These are phyloP conservation scores for Sclerotinia minor DNA, from an alignment of 2,329 filamentous ascomycete genomes.

Conservation along the genomic window DNA sequence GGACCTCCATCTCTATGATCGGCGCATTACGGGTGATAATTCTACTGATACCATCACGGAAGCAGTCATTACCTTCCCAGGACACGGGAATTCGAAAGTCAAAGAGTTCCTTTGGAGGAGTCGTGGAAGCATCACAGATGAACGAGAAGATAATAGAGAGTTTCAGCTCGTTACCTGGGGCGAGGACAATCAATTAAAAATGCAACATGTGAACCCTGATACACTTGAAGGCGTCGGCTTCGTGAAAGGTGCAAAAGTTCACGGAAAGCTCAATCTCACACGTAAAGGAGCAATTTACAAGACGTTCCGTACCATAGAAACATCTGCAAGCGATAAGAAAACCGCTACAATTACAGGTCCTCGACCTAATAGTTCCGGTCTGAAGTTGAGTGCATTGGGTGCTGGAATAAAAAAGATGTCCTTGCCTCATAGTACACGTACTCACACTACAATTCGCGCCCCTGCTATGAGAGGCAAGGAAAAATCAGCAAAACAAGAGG, in stretches of 20 bases:
- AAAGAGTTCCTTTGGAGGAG: conserved; percentile 92
- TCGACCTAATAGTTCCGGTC: conserved; percentile 49
- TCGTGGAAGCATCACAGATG: conserved; percentile 64
- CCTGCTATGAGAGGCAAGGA: conserved; percentile 41
- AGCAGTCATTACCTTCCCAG: conserved; percentile 59
- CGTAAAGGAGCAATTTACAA: conserved; percentile 83
- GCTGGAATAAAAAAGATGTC: conserved; percentile 47
- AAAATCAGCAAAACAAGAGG: conserved; percentile 38
- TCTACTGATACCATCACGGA: conserved; percentile 48
- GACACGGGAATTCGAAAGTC: conserved; percentile 64
- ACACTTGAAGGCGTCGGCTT: conserved; percentile 70
- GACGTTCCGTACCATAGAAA: conserved; percentile 75
- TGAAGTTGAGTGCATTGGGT: conserved; percentile 40
- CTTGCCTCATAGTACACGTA: conserved; percentile 41
- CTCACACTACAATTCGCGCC: conserved; percentile 35
- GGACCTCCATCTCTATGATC: conserved; percentile 81
- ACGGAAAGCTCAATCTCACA: conserved; percentile 68
- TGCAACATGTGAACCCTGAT: conserved; percentile 70
- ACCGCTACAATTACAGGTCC: conserved; percentile 62
- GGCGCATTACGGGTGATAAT: conserved; percentile 49
- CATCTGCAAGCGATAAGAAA: conserved; percentile 57
- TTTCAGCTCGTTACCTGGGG: conserved; percentile 95
- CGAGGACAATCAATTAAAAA: conserved; percentile 75
- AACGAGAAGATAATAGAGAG: conserved; percentile 77
- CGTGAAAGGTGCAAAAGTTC: conserved; percentile 64